Evolutionary conservation across 202 grass and related monocot species (phyloP), one percentile per base, ranked within the genome.

Genomic region (Setaria viridis): DNA sequence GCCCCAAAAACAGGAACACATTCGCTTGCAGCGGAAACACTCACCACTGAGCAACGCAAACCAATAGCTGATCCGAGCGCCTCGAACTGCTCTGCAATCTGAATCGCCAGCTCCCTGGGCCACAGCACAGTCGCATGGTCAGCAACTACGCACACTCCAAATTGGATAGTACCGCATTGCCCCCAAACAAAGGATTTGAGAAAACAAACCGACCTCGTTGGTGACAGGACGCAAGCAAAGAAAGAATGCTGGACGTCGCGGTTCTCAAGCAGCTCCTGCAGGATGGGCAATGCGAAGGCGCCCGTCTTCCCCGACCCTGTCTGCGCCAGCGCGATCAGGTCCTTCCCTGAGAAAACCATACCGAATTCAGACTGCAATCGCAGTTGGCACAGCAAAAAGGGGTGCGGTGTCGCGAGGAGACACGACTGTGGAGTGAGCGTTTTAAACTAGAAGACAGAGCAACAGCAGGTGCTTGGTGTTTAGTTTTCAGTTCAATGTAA

Each of bases 271-370:
- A 98, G 83, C 32, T 84, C 80, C 77, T 94, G 91, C 56, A 98
- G 82, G 77, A 98, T 95, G 0, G 93, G 95, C 54, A 98, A 80
- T 2, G 86, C 93, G 67, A 98, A 98, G 2, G 95, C 95, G 53
- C 81, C 95, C 59, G 95, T 98, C 87, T 98, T 95, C 11, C 93
- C 93, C 2, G 93, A 98, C 21, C 95, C 95, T 16, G 93, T 95
- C 80, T 98, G 93, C 45, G 93, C 95, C 66, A 98, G 59, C 42
- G 91, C 93, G 51, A 95, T 95, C 17, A 98, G 66, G 80, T 98
- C 95, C 77, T 87, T 90, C 66, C 93, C 95, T 56, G 48, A 4
- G 29, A 72, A 59, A 67, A 90, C 20, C 66, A 57, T 53, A 5
- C 0, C 70, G 39, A 9, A 65, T 74, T 6, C 41, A 45, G 19